Percentiles rank a stretch among this genome's conserved stretches.
phyloP scores from a whole-genome alignment of 1,284 basidiomycete genomes.

The Papiliotrema flavescens region DNA sequence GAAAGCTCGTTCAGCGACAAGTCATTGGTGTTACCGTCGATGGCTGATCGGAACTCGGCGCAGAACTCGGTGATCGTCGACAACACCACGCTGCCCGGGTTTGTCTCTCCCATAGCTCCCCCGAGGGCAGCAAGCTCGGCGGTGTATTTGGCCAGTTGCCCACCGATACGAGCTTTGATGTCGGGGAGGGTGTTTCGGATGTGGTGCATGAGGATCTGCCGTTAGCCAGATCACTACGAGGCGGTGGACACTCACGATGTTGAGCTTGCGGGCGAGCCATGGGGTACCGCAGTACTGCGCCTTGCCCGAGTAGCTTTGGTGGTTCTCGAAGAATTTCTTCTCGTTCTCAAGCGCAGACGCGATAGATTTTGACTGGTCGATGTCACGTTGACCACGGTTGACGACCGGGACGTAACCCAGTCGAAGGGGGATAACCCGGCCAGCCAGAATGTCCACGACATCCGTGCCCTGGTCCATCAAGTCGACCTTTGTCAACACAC shows the following conservation, averaged over 20 bases:
- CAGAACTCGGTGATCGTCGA: constrained; percentile 97
- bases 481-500: constrained; percentile 97
- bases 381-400: constrained; percentile 96
- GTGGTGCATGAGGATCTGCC: constrained; percentile 93
- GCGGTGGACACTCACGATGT: constrained; percentile 75
- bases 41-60: constrained; percentile 89
- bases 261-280: constrained; percentile 93
- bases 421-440: constrained; percentile 87
- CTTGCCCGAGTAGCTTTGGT: constrained; percentile 87
- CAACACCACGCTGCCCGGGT: constrained; percentile 82
- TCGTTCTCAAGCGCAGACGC: constrained; percentile 80
- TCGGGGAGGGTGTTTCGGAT: constrained; percentile 94
- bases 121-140: constrained; percentile 81
- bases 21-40: constrained; percentile 96
- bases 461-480: constrained; percentile 97
- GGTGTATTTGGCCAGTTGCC: constrained; percentile 82
- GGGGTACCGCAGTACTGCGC: constrained; percentile 96
- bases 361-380: constrained; percentile 83
- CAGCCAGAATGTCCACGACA: constrained; percentile 96
- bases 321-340: constrained; percentile 88
- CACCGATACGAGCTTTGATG: constrained; percentile 88
- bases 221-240: constrained; percentile 1
- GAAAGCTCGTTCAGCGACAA: constrained; percentile 90
- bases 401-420: constrained; percentile 96
- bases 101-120: constrained; percentile 77